These are phyloP conservation scores for Chloris gayana DNA, from an alignment of 176 grass and related monocot species.

Conservation along the genomic window DNA sequence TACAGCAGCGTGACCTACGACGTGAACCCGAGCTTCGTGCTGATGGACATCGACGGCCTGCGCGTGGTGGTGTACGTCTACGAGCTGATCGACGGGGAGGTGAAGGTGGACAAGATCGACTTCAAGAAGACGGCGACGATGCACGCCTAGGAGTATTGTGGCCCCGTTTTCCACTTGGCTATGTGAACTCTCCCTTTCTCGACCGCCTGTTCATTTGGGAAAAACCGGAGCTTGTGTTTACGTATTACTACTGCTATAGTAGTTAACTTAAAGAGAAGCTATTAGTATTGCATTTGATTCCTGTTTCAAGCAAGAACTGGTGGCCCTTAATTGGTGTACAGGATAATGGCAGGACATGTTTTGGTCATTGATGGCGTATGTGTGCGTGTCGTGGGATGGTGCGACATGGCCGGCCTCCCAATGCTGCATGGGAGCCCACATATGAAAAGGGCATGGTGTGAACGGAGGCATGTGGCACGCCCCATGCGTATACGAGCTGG, in stretches of 20 bases:
- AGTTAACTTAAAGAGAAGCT: not conserved
- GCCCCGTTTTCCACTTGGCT: not conserved
- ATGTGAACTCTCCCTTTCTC: not conserved
- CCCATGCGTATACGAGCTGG: not conserved
- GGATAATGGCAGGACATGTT: not conserved
- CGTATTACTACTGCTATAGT: not conserved
- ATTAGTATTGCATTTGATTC: not conserved
- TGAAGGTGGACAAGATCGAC: slow-evolving; percentile 98
- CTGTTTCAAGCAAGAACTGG: not conserved
- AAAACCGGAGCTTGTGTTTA: not conserved
- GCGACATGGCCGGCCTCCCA: not conserved
- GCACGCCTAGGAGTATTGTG: not conserved
- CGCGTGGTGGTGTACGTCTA: slow-evolving; percentile 96
- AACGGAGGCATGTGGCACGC: not conserved
- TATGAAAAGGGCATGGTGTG: not conserved
- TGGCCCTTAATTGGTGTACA: not conserved
- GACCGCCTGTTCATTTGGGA: slow-evolving; percentile 9
- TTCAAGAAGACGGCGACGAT: slow-evolving; percentile 88
- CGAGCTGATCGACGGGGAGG: slow-evolving; percentile 96
- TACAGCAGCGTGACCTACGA: slow-evolving; percentile 95
- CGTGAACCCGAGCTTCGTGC: slow-evolving; percentile 94
- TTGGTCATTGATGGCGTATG: not conserved
- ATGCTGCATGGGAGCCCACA: slow-evolving; percentile 6
- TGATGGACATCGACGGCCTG: slow-evolving; percentile 97
- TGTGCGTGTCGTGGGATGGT: not conserved